Base-by-base conservation (phyloP, 2,329 filamentous ascomycete genomes). In the Scedosporium minutisporum region DNA sequence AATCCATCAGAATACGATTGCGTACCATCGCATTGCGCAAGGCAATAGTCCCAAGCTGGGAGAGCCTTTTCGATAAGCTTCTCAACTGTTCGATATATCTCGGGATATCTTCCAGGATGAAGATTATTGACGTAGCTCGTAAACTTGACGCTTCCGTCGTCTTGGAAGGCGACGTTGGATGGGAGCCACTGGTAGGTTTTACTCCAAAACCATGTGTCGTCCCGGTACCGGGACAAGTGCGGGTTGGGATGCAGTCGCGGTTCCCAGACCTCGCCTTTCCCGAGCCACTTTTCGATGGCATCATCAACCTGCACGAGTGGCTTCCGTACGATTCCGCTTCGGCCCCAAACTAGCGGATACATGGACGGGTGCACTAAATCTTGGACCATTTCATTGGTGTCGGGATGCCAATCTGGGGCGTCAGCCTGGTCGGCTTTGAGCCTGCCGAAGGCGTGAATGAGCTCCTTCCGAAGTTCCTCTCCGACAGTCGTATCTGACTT, bases 291-390 rank as follows among this genome's bases (percentile, higher is more conserved):
- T 4, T 68, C 61, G 62, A 74, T 9, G 33, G 57, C 57, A 41
- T 74, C 67, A 3, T 68, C 62, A 1, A 84, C 66, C 4, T 76
- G 74, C 53, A 76, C 69, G 1, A 66, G 63, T 42, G 64, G 66
- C 53, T 73, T 63, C 1, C 66, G 53, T 1, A 74, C 41, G 23
- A 75, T 67, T 3, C 75, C 74, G 2, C 77, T 78, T n/a, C 71
- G 71, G 0, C 81, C 82, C 65, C 83, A 85, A 1, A 83, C 69
- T 0, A 89, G 70, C 0, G 86, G 85, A 65, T 80, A 89, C 6
- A 88, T 74, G 0, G 81, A 84, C 2, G 83, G 82, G 65, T 87
- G 78, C 5, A 87, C 74, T 0, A 85, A 71, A 66, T 87, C 77
- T 0, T 82, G 76, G 2, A 87, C 80, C 64, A 75, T 77, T 0